A percentile compares a stretch with the other conserved stretches of the same genome.
These are phyloP conservation scores for Mortierella sp. DNA, from an alignment of 371 early-diverging fungal genomes.

Conservation along the genomic window DNA sequence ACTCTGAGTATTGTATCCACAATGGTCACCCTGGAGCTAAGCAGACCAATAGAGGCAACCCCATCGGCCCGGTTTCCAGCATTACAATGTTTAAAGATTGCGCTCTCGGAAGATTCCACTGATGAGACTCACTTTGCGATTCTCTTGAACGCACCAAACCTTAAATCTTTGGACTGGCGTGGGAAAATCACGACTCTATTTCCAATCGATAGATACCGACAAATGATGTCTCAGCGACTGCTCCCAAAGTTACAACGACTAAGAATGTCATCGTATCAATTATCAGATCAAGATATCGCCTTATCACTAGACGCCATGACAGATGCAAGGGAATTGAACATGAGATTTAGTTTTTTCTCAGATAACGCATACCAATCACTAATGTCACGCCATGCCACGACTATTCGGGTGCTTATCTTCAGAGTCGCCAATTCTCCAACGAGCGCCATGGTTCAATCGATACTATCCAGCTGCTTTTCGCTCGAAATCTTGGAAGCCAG, in stretches of 20 bases:
- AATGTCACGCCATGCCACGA: background rate
- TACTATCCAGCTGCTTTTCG: background rate
- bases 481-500: background rate
- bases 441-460: background rate
- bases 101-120: background rate
- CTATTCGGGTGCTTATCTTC: background rate
- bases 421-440: background rate
- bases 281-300: background rate
- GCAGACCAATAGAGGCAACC: background rate
- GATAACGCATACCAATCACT: background rate
- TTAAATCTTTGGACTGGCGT: background rate
- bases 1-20: background rate
- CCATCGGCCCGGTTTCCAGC: background rate
- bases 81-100: background rate
- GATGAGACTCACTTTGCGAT: background rate
- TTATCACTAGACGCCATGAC: background rate
- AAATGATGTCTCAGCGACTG: background rate
- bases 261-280: background rate
- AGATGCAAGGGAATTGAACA: background rate
- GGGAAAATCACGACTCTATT: background rate
- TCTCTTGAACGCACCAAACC: background rate
- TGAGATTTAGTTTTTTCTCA: background rate
- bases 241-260: background rate
- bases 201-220: background rate
- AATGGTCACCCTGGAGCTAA: background rate